Percentiles rank a stretch among this genome's conserved stretches.
phyloP scores from a whole-genome alignment of 257 asterid species.

The Solanum infundibuliforme region DNA sequence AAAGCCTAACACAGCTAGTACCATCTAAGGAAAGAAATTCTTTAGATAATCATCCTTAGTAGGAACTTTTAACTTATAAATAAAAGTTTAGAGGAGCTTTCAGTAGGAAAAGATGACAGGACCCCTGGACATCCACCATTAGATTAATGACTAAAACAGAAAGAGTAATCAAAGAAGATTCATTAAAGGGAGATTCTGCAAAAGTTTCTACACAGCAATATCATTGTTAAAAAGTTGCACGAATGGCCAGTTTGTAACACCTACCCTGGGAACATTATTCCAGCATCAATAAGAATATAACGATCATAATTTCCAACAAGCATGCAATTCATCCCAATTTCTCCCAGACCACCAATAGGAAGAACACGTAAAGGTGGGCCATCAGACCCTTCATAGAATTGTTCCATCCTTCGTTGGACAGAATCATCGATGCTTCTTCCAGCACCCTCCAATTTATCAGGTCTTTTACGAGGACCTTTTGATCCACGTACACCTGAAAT shows the following conservation, averaged over 20 bases:
- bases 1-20: neutral
- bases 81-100: neutral
- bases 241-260: constrained; percentile 7
- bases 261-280: constrained; percentile 98
- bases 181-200: neutral
- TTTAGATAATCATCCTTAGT: neutral
- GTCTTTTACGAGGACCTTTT: constrained; percentile 43
- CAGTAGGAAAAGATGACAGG: neutral
- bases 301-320: constrained; percentile 91
- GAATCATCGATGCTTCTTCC: constrained; percentile 94
- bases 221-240: neutral
- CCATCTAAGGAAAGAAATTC: neutral
- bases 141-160: neutral
- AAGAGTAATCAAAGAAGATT: neutral
- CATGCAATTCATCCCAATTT: constrained; percentile 99
- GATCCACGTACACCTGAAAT: constrained; percentile 41
- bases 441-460: constrained; percentile 64
- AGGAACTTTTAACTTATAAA: neutral
- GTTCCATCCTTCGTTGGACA: constrained; percentile 92
- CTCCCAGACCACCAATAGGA: constrained; percentile 97
- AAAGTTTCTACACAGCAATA: neutral
- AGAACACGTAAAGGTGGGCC: constrained; percentile 93
- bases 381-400: constrained; percentile 87
- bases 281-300: constrained; percentile 92
- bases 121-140: neutral